These are phyloP conservation scores for Chaetoceros muelleri DNA, from an alignment of 108 stramenopile species.

Conservation along the genomic window DNA sequence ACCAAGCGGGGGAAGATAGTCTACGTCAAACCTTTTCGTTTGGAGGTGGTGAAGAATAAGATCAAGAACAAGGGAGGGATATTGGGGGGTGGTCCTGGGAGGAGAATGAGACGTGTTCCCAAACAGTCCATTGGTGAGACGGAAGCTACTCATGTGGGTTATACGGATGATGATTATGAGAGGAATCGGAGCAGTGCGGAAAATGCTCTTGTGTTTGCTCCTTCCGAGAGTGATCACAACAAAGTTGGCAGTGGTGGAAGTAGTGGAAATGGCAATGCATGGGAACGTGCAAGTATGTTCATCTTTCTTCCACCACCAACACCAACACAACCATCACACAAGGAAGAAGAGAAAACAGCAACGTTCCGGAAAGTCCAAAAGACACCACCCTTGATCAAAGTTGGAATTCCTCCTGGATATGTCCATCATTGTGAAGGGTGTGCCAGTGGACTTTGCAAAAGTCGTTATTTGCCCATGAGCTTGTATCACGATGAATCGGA, in stretches of 20 bases:
- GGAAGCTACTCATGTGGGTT: not conserved
- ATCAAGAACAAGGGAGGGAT: conserved; percentile 16
- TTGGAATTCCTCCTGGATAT: not conserved
- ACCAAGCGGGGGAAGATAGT: conserved; percentile 10
- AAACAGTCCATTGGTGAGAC: conserved; percentile 19
- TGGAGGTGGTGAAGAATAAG: conserved; percentile 14
- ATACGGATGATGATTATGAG: conserved; percentile 9
- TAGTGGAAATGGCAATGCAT: conserved; percentile 2
- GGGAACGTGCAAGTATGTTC: conserved; percentile 4
- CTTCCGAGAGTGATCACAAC: not conserved
- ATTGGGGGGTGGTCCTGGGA: conserved; percentile 16
- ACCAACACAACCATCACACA: not conserved
- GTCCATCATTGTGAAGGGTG: conserved; percentile 25
- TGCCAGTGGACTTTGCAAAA: conserved; percentile 17
- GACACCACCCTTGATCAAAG: not conserved
- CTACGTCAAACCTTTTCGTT: conserved; percentile 16
- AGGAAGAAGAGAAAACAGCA: not conserved
- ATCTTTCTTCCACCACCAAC: not conserved
- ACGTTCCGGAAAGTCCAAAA: not conserved
- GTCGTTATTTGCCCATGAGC: conserved; percentile 16
- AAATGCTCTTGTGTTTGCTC: conserved; percentile 1
- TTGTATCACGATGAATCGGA: conserved; percentile 21
- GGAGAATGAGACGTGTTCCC: conserved; percentile 21
- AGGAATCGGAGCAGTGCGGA: conserved; percentile 11
- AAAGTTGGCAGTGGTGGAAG: not conserved